Percentiles rank a stretch among this genome's conserved stretches.
Conservation (phyloP, 495 filamentous ascomycete species). For the Neurospora sp. region DNA sequence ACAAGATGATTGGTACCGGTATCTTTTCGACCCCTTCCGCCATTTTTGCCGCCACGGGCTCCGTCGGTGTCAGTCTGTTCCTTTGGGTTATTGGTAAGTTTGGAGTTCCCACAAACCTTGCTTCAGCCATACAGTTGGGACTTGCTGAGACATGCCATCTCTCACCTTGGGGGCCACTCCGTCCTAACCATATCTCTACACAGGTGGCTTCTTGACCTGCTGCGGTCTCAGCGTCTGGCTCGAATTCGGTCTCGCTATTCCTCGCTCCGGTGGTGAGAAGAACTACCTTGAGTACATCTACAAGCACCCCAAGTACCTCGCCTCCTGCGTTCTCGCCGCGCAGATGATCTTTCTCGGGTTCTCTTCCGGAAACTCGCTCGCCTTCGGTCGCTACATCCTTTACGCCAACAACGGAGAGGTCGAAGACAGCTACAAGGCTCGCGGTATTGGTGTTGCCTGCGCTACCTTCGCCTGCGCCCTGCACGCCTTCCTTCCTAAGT, state of each 20-base stretch:
- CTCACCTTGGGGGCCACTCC: background rate
- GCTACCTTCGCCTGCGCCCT: slow-evolving; percentile 47
- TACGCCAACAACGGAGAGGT: slow-evolving; percentile 45
- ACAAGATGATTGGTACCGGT: slow-evolving; percentile 49
- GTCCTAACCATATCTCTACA: background rate
- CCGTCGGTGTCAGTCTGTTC: slow-evolving; percentile 29
- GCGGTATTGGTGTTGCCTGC: slow-evolving; percentile 45
- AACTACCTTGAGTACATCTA: slow-evolving; percentile 57
- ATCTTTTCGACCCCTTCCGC: slow-evolving; percentile 43
- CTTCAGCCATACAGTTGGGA: background rate
- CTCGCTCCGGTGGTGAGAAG: slow-evolving; percentile 40
- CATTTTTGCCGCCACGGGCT: slow-evolving; percentile 39
- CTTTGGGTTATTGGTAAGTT: slow-evolving; percentile 26
- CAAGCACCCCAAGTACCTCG: slow-evolving; percentile 50
- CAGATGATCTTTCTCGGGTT: slow-evolving; percentile 46
- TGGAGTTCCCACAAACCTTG: background rate
- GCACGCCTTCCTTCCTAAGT: slow-evolving; percentile 48
- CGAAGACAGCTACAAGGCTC: slow-evolving; percentile 47
- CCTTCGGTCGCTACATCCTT: slow-evolving; percentile 58
- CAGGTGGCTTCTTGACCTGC: slow-evolving; percentile 27
- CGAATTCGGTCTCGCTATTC: slow-evolving; percentile 42
- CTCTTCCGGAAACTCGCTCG: slow-evolving; percentile 51
- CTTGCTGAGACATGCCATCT: background rate
- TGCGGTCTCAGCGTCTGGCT: slow-evolving; percentile 16
- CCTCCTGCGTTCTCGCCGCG: slow-evolving; percentile 49